Base-by-base conservation (phyloP, 768 basidiomycete genomes). In the Lanmaoa pseudosensibilis region DNA sequence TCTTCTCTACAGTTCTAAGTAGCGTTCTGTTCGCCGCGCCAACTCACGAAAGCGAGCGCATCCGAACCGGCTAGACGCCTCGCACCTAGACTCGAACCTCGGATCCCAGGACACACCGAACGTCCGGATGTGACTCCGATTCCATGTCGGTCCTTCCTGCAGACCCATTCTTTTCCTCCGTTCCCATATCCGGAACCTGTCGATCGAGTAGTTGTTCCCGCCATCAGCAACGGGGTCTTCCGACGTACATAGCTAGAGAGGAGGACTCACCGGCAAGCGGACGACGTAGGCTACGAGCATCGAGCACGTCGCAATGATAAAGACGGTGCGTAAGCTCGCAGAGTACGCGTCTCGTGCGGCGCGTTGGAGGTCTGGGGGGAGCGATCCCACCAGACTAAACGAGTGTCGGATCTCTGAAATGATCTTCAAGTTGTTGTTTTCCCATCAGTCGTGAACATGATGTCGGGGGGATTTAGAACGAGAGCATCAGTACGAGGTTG, bases 321-420 rank as follows among this genome's bases (percentile, higher is more conserved):
- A 60, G 5, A 62, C 58, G 10, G 51, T 50, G 27, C 38, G 48
- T 15, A 62, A 9, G 23, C 58, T 62, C 11, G 52, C 41, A 5
- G 48, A 51, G 37, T 60, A 62, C 6, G 50, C 54, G 9, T 53
- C 56, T 30, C 38, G 45, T 12, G 61, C 40, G 11, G 51, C 57
- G 25, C 41, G 61, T 5, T 54, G 62, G 16, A 63, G 61, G 19
- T 52, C 44, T 2, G 43, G 39, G 6, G 62, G 62, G 12, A 63
- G 62, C 1, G 52, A 50, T 30, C 25, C 32, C 5, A 63, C 54
- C n/a, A 63, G 21, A 15, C 10, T 37, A 15, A 63, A n/a, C 15
- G 61, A 63, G 37, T 37, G 61, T 34, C 57, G 54, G 27, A 63
- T 63, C 13, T 44, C 44, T 4, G 54, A 37, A 3, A 63, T 49